Base-by-base conservation (phyloP, 2,329 filamentous ascomycete species). In the Alternaria dauci region DNA sequence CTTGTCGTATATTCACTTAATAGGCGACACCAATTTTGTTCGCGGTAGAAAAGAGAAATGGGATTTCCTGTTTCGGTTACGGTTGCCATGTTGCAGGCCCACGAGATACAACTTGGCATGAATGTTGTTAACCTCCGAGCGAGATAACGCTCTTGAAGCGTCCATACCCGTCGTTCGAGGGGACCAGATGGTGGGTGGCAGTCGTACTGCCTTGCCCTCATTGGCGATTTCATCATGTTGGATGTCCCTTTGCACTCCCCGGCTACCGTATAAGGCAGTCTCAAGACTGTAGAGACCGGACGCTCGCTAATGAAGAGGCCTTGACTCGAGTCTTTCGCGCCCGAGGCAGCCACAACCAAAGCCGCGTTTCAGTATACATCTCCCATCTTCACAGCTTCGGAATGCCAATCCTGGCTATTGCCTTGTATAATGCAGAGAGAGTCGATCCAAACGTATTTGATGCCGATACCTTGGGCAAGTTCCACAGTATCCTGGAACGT, bases 251-350 rank as follows among this genome's bases (percentile, higher is more conserved):
- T 2, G 2, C 8, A 11, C 2, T 25, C 12, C 0, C 5, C 18
- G 0, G 2, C 3, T 4, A 5, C 2, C 1, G 12, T 16, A 2
- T 28, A 44, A 11, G 42, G 23, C 6, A 26, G 0, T 0, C 16
- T 14, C 0, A 28, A 11, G 3, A 28, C 4, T 0, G 0, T 44
- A 3, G 7, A 1, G 1, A 4, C 26, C 3, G 3, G 2, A 12
- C 43, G 26, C 1, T 46, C 1, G 5, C 3, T 30, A 1, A 30
- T 30, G 2, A 20, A 30, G 0, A 46, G 25, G 1, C 43, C 26
- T 30, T 8, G 14, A 2, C n/a, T 30, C 1, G n/a, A 46, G 2
- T 46, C 43, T 12, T 8, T 11, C 0, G 26, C 43, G 1, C 26
- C 25, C 0, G 25, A 46, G 2, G 26, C 43, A 1, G 16, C 43